Evolutionary conservation across 768 basidiomycete species (phyloP), one percentile per base, ranked within the genome.

Genomic region (Tremella mesenterica): DNA sequence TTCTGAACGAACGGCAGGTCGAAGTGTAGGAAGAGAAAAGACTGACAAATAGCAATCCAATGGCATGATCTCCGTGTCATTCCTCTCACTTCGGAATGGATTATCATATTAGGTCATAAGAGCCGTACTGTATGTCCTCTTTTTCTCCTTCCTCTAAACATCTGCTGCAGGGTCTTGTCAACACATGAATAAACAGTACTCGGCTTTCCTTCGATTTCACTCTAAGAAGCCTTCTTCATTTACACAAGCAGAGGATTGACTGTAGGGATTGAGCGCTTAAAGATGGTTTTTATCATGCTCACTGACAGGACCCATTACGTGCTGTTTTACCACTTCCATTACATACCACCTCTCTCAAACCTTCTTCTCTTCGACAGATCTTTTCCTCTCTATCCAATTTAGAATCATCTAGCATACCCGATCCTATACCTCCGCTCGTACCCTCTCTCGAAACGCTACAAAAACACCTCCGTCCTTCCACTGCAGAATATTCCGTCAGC

Each of bases 21-120:
- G 16, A 44, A 26, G 44, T 26, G 20, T 18, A 36, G 34, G 18
- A 18, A 36, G 34, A 46, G 44, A 26, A 38, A 41, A 18, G 48
- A 12, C 44, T 52, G 25, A 44, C 28, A 14, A 2, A 12, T 27
- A 73, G 71, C 69, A 39, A 61, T 70, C 20, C 67, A 70, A 61
- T 73, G 71, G 71, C 53, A 60, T 25, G 64, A 71, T 53, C 53
- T 71, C 2, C 52, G 71, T 14, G 44, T 63, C 2, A 44, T 53
- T 5, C 31, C 55, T 2, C 48, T 73, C 2, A 44, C 26, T 7
- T 53, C 58, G 27, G 65, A 57, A 44, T 73, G 71, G 71, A 55
- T 56, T 1, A 60, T 66, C 1, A 55, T 71, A 1, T 46, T 71
- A 44, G 71, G 69, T n/a, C 66, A 69, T 41, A 73, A 68, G 47